Conservation (phyloP, 2,329 filamentous ascomycete genomes). For the Pyrenophora seminiperda region DNA sequence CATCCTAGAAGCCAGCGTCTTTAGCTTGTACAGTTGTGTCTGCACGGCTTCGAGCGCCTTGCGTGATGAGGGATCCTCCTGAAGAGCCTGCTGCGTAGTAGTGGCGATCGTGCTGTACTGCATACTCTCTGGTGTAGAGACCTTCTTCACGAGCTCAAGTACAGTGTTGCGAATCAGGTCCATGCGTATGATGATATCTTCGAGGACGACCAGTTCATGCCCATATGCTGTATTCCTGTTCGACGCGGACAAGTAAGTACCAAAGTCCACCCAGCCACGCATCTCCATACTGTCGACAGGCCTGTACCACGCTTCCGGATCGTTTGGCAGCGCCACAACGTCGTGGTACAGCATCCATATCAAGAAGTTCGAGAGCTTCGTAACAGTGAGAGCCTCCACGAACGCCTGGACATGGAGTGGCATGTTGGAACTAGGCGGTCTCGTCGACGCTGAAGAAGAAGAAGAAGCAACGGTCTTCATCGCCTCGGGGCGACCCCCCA, state of each 20-base stretch:
- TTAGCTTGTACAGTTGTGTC: conserved; percentile 12
- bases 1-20: conserved; percentile 9
- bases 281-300: conserved; percentile 22
- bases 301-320: conserved; percentile 23
- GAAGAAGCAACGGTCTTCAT: conserved; percentile 7
- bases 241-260: conserved; percentile 11
- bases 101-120: conserved; percentile 16
- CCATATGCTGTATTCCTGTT: conserved; percentile 7
- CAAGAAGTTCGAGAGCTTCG: conserved; percentile 28
- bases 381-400: conserved; percentile 19
- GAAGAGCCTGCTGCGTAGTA: neutral
- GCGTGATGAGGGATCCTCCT: neutral
- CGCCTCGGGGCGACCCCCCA: conserved; percentile 3
- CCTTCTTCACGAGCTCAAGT: conserved; percentile 15
- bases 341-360: conserved; percentile 34
- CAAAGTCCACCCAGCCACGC: conserved; percentile 31
- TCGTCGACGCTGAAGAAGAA: too few relatives aligned
- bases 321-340: conserved; percentile 25
- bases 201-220: conserved; percentile 22
- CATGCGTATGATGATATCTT: conserved; percentile 26
- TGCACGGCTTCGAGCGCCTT: conserved; percentile 16
- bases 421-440: neutral
- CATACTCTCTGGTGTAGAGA: conserved; percentile 25
- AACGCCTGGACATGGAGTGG: conserved; percentile 20
- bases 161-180: conserved; percentile 12